Conservation (phyloP, 345 rosid genomes). For the Schrenkiella parvula region DNA sequence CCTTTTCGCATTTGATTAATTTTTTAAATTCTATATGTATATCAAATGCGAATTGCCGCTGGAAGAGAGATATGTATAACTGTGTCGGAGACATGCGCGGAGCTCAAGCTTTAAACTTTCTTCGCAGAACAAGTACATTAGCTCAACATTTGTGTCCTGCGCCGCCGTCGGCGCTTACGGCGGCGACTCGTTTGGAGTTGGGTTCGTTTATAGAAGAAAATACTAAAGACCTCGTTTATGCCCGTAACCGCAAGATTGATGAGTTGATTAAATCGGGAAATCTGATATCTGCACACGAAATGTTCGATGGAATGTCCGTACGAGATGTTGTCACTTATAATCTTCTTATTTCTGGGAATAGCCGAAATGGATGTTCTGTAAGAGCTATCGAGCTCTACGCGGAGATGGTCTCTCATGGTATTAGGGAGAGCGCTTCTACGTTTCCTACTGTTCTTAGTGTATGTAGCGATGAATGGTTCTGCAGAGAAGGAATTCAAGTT, state of each 20-base stretch:
- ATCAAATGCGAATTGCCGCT: background rate
- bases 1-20: too few relatives aligned
- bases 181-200: constrained; percentile 13
- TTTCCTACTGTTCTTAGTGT: constrained; percentile 64
- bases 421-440: constrained; percentile 61
- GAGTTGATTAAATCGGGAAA: constrained; percentile 38
- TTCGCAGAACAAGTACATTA: constrained; percentile 36
- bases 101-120: constrained; percentile 24
- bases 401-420: constrained; percentile 49
- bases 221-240: constrained; percentile 35
- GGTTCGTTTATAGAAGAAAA: constrained; percentile 33
- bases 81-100: constrained; percentile 37
- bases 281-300: constrained; percentile 38
- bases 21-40: background rate
- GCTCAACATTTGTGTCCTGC: constrained; percentile 18
- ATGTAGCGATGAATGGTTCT: constrained; percentile 43
- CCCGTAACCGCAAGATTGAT: constrained; percentile 41
- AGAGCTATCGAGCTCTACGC: constrained; percentile 43
- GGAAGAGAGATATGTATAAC: background rate
- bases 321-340: constrained; percentile 66
- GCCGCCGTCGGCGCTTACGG: constrained; percentile 5
- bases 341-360: constrained; percentile 56
- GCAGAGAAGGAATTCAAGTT: constrained; percentile 57
- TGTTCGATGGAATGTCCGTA: constrained; percentile 56
- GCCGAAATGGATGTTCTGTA: constrained; percentile 35